phyloP scores from a whole-genome alignment of 2,329 filamentous ascomycete genomes.

The Ambrosiella beaveri region DNA sequence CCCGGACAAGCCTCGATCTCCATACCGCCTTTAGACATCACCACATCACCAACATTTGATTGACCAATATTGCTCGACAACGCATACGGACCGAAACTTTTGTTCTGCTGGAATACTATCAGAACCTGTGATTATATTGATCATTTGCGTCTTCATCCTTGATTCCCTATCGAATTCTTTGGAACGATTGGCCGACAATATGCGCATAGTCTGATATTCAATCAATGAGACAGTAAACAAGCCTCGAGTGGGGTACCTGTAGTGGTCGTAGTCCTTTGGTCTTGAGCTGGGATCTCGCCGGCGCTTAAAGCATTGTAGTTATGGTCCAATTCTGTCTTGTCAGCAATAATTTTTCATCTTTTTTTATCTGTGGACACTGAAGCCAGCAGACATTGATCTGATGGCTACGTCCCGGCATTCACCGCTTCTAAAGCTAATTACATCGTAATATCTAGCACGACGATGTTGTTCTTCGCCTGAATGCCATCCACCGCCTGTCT shows the following conservation, averaged over 20 bases:
- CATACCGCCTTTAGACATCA: not conserved
- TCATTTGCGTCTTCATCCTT: not conserved
- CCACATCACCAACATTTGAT: not conserved
- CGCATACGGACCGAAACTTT: no score
- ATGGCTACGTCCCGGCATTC: no score
- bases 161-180: not conserved
- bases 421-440: not conserved
- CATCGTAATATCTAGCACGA: slow-evolving; percentile 51
- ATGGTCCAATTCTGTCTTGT: not conserved
- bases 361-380: not conserved
- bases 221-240: not conserved
- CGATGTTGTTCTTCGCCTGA: slow-evolving; percentile 92
- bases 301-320: not conserved
- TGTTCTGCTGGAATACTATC: no score
- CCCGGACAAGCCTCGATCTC: not conserved
- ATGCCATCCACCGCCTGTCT: slow-evolving; percentile 93
- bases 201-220: not conserved
- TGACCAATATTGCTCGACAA: no score
- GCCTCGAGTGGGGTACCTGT: not conserved
- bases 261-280: not conserved
- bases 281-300: not conserved
- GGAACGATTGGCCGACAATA: not conserved
- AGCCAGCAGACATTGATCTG: not conserved
- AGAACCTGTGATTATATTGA: no score
- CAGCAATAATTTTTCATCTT: not conserved